Base-by-base conservation (phyloP, 768 basidiomycete genomes). In the Phlebiopsis gigantea region DNA sequence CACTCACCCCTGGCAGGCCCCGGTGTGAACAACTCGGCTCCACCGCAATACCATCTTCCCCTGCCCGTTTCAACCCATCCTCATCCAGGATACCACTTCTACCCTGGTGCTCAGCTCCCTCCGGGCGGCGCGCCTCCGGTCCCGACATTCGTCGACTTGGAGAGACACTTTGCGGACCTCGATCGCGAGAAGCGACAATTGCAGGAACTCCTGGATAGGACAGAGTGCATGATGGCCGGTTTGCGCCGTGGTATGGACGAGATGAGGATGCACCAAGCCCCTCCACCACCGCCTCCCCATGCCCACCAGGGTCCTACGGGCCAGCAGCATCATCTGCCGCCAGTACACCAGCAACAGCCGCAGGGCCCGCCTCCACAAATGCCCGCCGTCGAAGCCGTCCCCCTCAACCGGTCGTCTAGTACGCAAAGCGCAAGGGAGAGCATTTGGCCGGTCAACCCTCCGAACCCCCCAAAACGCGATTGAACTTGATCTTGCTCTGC, bases 241-340 rank as follows among this genome's bases (percentile, higher is more conserved):
- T 73, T 93, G 66, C 83, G 83, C 75, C 78, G 84, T 62, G 87
- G 83, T 22, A 74, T 93, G 63, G 90, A 91, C 54, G 89, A 92
- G 67, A 83, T 89, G 81, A 75, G 80, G 62, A 78, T 62, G 44
- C 56, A 29, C 31, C 47, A 39, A 39, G 12, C 17, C 8, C 34
- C 34, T 9, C n/a, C 45, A 24, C 47, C 47, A 17, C 47, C 25
- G 9, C 28, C 47, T 10, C 8, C 8, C 8, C 26, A 48, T n/a
- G 47, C 6, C 6, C 47, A 48, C 47, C 47, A 19, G n/a, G 26
- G 17, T 6, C 29, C 34, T 22, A n/a, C 15, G 34, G 19, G 15
- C 46, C 49, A 44, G 24, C 56, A 50, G 46, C 46, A 29, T 25
- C 55, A 56, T 15, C 63, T 55, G 15, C 31, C 24, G 4, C 41